These are phyloP conservation scores for Penicillium sp. DNA, from an alignment of 2,329 filamentous ascomycete genomes.

Conservation along the genomic window DNA sequence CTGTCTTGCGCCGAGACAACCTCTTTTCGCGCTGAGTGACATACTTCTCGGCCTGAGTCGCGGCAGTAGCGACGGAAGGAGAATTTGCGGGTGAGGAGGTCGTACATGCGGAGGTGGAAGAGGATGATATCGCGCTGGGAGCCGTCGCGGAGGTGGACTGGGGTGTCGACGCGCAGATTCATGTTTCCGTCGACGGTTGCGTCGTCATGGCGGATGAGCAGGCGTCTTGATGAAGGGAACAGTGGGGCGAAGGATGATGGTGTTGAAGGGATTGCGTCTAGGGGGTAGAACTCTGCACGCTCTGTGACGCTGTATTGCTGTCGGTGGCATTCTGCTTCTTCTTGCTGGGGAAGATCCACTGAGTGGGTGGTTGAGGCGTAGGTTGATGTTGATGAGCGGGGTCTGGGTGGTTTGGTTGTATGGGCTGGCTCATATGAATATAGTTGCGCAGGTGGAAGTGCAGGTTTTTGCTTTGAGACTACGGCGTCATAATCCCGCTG, in stretches of 20 bases:
- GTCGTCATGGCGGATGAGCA: constrained; percentile 88
- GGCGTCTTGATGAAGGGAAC: constrained; percentile 80
- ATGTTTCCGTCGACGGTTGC: constrained; percentile 90
- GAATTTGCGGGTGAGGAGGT: constrained; percentile 82
- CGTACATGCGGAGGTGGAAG: constrained; percentile 94
- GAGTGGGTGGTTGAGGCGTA: constrained; percentile 73
- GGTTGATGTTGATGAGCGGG: constrained; percentile 69
- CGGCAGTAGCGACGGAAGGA: constrained; percentile 89
- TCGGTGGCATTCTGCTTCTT: constrained; percentile 35
- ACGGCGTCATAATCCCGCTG: constrained; percentile 17
- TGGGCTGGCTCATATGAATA: neutral
- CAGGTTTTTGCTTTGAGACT: neutral
- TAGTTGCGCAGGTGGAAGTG: neutral
- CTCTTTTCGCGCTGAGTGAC: constrained; percentile 71
- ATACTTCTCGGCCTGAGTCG: constrained; percentile 90
- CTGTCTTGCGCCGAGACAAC: constrained; percentile 57
- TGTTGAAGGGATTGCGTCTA: constrained; percentile 72
- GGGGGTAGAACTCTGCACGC: constrained; percentile 61
- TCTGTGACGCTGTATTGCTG: constrained; percentile 51
- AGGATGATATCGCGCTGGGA: constrained; percentile 69
- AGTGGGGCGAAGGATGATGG: constrained; percentile 79
- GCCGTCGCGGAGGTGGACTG: constrained; percentile 60
- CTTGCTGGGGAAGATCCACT: constrained; percentile 47
- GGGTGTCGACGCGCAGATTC: constrained; percentile 87
- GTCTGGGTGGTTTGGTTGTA: constrained; percentile 8